Conservation (phyloP, 768 basidiomycete species). For the Phylloporus sp. region DNA sequence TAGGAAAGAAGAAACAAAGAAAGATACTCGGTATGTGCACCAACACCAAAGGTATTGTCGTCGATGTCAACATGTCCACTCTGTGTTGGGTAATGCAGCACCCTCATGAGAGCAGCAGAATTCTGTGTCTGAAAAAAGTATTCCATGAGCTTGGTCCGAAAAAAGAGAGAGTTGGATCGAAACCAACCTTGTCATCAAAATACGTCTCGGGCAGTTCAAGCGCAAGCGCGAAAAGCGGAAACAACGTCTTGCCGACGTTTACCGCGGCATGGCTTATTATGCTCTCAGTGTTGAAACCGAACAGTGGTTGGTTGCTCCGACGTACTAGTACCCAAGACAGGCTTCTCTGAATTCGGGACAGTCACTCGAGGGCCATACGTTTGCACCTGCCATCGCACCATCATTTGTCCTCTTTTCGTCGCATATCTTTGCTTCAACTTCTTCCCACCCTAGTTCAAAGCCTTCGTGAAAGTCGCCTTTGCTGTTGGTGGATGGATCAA, state of each 20-base stretch:
- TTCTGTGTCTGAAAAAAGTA: slow-evolving; percentile 50
- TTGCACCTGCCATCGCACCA: slow-evolving; percentile 65
- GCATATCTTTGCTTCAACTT: slow-evolving; percentile 27
- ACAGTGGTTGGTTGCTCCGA: too few relatives aligned
- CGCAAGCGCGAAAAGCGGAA: slow-evolving; percentile 69
- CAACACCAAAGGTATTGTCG: slow-evolving; percentile 75
- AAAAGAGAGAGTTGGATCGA: background rate
- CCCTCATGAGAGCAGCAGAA: slow-evolving; percentile 62
- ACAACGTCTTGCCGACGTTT: slow-evolving; percentile 51
- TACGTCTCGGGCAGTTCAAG: slow-evolving; percentile 56
- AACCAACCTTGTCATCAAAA: slow-evolving; percentile 62
- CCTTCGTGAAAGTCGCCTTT: slow-evolving; percentile 90
- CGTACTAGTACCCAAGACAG: slow-evolving; percentile 66
- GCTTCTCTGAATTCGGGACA: slow-evolving; percentile 57
- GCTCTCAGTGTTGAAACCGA: too few relatives aligned
- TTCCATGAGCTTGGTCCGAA: background rate
- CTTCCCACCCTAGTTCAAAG: slow-evolving; percentile 81
- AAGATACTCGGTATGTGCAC: slow-evolving; percentile 73
- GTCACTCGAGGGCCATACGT: slow-evolving; percentile 72
- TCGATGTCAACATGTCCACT: slow-evolving; percentile 44
- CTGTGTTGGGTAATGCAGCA: slow-evolving; percentile 78
- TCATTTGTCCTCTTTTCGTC: slow-evolving; percentile 34
- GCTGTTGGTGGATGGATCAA: slow-evolving; percentile 57
- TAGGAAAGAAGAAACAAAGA: too few relatives aligned
- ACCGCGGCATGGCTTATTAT: slow-evolving; percentile 54